Percentiles rank a stretch among this genome's conserved stretches.
phyloP scores from a whole-genome alignment of 202 grass and related monocot species.

The Bolboschoenoplectus hybrid region DNA sequence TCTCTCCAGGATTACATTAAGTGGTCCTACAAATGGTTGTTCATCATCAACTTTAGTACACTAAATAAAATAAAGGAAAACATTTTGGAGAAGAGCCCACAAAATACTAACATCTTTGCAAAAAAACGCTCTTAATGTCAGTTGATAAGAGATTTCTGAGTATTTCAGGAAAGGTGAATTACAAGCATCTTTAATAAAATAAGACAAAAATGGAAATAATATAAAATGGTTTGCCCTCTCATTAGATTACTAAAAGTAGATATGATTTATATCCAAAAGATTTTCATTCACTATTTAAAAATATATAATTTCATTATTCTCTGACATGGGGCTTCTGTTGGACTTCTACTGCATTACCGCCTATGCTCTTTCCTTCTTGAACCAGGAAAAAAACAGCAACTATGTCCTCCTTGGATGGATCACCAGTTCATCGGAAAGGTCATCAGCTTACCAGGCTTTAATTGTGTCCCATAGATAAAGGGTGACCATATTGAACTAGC shows the following conservation, averaged over 20 bases:
- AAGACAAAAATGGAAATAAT: not conserved
- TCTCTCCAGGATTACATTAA: conserved; percentile 88
- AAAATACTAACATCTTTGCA: conserved; percentile 17
- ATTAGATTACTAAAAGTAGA: not conserved
- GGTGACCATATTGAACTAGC: not conserved
- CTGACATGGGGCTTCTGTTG: not conserved
- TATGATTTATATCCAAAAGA: not conserved
- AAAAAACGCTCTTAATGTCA: not conserved
- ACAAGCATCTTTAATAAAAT: not conserved
- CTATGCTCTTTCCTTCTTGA: conserved; percentile 4
- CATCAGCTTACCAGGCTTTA: not conserved
- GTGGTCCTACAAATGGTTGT: conserved; percentile 59
- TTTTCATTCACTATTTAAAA: not conserved
- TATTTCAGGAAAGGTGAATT: conserved; percentile 1
- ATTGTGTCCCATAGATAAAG: not conserved
- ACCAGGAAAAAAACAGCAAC: conserved; percentile 14
- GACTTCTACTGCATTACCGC: not conserved
- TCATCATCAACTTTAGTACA: conserved; percentile 28
- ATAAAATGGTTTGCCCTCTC: not conserved
- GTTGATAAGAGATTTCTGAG: not conserved
- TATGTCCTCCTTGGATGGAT: not conserved
- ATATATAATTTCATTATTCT: conserved; percentile 11
- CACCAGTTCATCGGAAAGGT: not conserved
- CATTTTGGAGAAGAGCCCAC: not conserved
- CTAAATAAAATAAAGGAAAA: not conserved